Conservation (phyloP, 75 land plant species). For the Pinus taeda region DNA sequence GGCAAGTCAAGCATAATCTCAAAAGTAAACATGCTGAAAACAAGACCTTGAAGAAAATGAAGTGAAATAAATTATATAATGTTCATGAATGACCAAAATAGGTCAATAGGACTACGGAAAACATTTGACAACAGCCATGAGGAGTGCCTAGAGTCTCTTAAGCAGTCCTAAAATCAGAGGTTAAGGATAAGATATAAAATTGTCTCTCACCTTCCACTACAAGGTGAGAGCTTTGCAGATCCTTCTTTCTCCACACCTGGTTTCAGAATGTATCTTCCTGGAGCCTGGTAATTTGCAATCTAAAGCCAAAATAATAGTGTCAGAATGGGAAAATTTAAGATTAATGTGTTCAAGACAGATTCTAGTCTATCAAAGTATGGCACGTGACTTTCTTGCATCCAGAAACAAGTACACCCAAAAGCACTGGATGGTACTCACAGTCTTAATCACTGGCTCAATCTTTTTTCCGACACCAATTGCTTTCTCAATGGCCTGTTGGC, state of each 20-base stretch:
- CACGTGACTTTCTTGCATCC: background rate
- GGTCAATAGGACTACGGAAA: no score
- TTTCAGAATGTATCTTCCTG: conserved; percentile 81
- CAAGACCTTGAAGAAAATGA: background rate
- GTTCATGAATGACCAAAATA: no score
- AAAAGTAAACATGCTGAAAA: background rate
- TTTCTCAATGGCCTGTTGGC: conserved; percentile 71
- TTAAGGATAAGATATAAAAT: background rate
- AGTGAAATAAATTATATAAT: background rate
- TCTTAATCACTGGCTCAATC: conserved; percentile 71
- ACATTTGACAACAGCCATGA: no score
- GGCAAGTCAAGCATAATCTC: background rate
- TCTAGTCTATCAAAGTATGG: background rate
- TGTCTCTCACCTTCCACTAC: conserved; percentile 52
- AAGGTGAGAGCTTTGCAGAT: conserved; percentile 47
- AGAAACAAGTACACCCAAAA: background rate
- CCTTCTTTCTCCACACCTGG: conserved; percentile 56
- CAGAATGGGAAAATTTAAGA: background rate
- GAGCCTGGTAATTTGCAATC: conserved; percentile 84
- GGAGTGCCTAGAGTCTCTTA: no score
- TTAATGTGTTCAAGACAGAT: background rate
- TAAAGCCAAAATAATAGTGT: conserved; percentile 24
- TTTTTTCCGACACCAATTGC: conserved; percentile 67
- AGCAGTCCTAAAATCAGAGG: background rate
- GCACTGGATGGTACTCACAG: conserved; percentile 40